phyloP scores from a whole-genome alignment of 169 alveolate genomes.

The Cryptosporidium sp. region DNA sequence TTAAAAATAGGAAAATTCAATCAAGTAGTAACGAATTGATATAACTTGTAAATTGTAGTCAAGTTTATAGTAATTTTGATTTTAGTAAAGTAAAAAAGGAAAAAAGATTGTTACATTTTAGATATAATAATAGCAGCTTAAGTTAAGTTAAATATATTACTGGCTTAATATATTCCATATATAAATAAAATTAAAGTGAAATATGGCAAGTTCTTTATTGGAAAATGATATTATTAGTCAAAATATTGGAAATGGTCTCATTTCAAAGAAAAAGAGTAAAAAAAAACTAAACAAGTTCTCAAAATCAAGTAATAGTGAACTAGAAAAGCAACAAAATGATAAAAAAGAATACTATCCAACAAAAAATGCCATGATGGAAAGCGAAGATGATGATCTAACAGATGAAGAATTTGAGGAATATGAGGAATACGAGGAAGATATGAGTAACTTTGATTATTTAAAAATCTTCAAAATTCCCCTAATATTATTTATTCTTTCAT shows the following conservation, averaged over 20 bases:
- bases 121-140: not conserved
- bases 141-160: not conserved
- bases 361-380: not conserved
- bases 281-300: not conserved
- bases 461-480: conserved; percentile 36
- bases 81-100: not conserved
- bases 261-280: not conserved
- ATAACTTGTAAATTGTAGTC: not conserved
- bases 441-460: not conserved
- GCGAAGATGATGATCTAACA: conserved; percentile 17
- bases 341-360: not conserved
- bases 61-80: not conserved
- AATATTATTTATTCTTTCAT: conserved; percentile 13
- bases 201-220: not conserved
- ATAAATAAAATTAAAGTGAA: no score
- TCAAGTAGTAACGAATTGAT: not conserved
- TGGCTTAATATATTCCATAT: not conserved
- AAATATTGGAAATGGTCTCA: not conserved
- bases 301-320: not conserved
- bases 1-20: not conserved
- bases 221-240: not conserved
- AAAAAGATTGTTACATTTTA: no score
- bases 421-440: not conserved
- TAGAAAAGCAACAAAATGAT: not conserved
- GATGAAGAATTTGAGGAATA: not conserved